Percentiles rank a stretch among this genome's conserved stretches.
phyloP scores from a whole-genome alignment of 208 protist genomes.

The Crithidia bombi region DNA sequence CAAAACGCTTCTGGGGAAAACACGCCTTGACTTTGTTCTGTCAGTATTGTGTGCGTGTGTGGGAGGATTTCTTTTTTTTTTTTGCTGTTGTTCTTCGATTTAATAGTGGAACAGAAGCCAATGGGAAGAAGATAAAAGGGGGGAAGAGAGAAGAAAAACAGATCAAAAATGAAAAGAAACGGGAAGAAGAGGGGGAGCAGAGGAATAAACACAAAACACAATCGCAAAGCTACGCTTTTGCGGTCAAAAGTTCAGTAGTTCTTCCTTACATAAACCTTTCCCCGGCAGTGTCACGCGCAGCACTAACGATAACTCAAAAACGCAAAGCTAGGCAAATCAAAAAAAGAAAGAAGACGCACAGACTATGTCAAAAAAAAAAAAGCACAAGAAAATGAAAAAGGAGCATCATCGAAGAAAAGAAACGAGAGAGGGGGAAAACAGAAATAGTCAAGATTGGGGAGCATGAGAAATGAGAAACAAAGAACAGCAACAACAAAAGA shows the following conservation, averaged over 20 bases:
- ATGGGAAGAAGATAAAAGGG: constrained; percentile 8
- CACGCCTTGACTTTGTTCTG: too few species aligned
- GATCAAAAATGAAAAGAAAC: constrained; percentile 6
- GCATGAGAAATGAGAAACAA: constrained; percentile 1
- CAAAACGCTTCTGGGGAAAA: not conserved
- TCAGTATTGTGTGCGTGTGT: too few species aligned
- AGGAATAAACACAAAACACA: constrained; percentile 9
- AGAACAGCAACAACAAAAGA: not conserved
- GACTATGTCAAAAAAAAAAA: constrained; percentile 3
- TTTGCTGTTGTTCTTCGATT: not conserved
- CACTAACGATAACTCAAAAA: not conserved
- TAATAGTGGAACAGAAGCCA: not conserved
- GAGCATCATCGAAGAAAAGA: not conserved
- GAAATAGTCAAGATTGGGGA: too few species aligned
- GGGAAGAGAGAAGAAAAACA: constrained; percentile 5
- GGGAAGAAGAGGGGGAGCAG: not conserved
- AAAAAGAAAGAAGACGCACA: constrained; percentile 1
- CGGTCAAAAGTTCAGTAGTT: constrained; percentile 2
- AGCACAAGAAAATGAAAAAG: not conserved
- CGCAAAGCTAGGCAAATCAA: not conserved
- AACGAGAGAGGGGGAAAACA: too few species aligned
- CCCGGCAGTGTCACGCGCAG: not conserved
- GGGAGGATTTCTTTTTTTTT: not conserved
- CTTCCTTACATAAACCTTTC: not conserved
- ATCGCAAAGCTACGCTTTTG: not conserved